Evolutionary conservation across 805 yeast genomes (phyloP), one percentile per base, ranked within the genome.

Genomic region (Cyberlindnera xishuangbannaensis): DNA sequence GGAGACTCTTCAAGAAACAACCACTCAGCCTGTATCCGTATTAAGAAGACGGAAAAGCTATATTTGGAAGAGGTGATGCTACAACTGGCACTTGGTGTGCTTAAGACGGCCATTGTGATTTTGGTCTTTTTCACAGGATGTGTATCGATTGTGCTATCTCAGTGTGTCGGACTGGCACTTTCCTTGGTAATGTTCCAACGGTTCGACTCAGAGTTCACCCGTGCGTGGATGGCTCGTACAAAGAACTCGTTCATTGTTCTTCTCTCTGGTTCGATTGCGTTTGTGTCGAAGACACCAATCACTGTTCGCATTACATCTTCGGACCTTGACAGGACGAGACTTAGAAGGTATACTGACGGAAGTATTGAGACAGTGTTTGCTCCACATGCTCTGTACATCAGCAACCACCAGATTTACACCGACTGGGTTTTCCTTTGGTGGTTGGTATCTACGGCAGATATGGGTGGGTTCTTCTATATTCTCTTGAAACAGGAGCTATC

Each of bases 341-440:
- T 43, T 5, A 47, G 21, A 11, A 18, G 30, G n/a, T 33, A 39
- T 25, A 20, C 31, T 22, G 36, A 40, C 33, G 40, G 44, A 1
- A 31, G 33, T 6, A 18, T 49, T 6, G 28, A 38, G 28, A 36
- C 61, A 3, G 37, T 45, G 10, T 48, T 79, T 27, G 55, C 64
- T 7, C 72, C 71, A 15, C 69, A 76, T 25, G 68, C 83, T 0
- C 69, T 90, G 2, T 55, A 81, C 28, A 78, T 88, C 22, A 75
- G 92, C n/a, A 90, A 90, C 53, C 97, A 90, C 58, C 97, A 88
- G 60, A 80, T 90, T 16, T 90, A 90, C 55, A 77, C 90, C 4
- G 98, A 90, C 55, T 90, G 98, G 98, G 67, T 83, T 9, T 87
- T 74, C 48, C 46, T 86, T 35, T 90, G 98, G 98, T 90, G 84